These are phyloP conservation scores for Erysimum cheiri DNA, from an alignment of 441 rosid species.

Conservation along the genomic window DNA sequence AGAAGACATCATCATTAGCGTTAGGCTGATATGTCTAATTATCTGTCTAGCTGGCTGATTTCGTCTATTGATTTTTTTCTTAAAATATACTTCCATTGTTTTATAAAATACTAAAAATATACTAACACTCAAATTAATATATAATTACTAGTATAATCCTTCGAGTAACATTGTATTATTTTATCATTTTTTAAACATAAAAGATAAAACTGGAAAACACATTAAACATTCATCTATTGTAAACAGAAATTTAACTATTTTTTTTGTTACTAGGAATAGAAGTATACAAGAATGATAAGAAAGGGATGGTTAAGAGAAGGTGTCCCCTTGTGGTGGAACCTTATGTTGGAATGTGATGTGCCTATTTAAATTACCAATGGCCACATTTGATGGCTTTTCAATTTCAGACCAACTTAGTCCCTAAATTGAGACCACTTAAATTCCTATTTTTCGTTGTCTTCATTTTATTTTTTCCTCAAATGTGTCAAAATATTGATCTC, in stretches of 20 bases:
- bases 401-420: constrained; percentile 32
- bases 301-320: constrained; percentile 37
- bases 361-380: constrained; percentile 41
- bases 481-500: constrained; percentile 37
- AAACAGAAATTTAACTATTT: background rate
- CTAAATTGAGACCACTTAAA: constrained; percentile 29
- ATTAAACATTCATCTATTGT: background rate
- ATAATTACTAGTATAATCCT: background rate
- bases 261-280: background rate
- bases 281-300: constrained; percentile 35
- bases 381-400: constrained; percentile 40
- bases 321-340: constrained; percentile 43
- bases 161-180: background rate
- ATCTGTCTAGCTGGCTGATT: constrained; percentile 4
- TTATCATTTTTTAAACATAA: too few species aligned
- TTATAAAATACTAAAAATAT: background rate
- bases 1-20: constrained; percentile 40
- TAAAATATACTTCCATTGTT: background rate
- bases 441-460: constrained; percentile 26
- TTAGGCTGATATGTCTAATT: constrained; percentile 34
- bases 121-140: background rate
- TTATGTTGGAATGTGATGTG: constrained; percentile 42
- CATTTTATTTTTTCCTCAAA: constrained; percentile 23
- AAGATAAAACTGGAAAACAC: background rate
- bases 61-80: background rate